Evolutionary conservation across 2,329 filamentous ascomycete species (phyloP).

Genomic region (Colletotrichum horii): DNA sequence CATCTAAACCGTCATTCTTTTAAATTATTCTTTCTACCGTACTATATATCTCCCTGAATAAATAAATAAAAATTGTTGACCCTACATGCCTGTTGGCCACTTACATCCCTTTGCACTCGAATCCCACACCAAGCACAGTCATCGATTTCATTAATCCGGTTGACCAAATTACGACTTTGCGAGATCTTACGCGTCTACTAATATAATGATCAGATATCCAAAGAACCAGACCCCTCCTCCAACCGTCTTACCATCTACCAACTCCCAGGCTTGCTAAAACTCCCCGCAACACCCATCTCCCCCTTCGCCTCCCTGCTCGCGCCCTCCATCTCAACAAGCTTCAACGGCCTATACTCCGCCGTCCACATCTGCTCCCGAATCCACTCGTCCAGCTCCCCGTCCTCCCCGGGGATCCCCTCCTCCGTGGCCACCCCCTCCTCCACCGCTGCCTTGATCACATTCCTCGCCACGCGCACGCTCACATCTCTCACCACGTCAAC

Average conservation of each 20-base stretch:
- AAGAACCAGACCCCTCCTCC: neutral
- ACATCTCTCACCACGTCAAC: slow-evolving; percentile 77
- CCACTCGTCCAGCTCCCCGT: slow-evolving; percentile 70
- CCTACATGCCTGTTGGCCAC: neutral
- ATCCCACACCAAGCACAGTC: neutral
- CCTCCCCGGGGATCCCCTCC: slow-evolving; percentile 64
- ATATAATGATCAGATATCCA: no score
- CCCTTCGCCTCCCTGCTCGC: slow-evolving; percentile 66
- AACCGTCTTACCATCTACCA: neutral
- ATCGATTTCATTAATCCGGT: neutral
- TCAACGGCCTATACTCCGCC: slow-evolving; percentile 69
- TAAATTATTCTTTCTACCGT: no score
- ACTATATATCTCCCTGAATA: no score
- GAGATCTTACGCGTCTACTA: neutral
- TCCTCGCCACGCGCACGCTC: slow-evolving; percentile 77
- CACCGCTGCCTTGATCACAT: slow-evolving; percentile 75
- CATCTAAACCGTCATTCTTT: no score
- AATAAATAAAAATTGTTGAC: neutral
- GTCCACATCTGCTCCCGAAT: slow-evolving; percentile 83
- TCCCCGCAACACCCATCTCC: slow-evolving; percentile 56
- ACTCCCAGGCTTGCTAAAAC: slow-evolving; percentile 27
- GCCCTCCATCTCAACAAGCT: slow-evolving; percentile 54
- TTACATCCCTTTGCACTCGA: neutral
- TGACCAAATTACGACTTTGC: neutral
- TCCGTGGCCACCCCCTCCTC: slow-evolving; percentile 72